phyloP scores from a whole-genome alignment of 2,329 filamentous ascomycete genomes.

The Penicillium sp. region DNA sequence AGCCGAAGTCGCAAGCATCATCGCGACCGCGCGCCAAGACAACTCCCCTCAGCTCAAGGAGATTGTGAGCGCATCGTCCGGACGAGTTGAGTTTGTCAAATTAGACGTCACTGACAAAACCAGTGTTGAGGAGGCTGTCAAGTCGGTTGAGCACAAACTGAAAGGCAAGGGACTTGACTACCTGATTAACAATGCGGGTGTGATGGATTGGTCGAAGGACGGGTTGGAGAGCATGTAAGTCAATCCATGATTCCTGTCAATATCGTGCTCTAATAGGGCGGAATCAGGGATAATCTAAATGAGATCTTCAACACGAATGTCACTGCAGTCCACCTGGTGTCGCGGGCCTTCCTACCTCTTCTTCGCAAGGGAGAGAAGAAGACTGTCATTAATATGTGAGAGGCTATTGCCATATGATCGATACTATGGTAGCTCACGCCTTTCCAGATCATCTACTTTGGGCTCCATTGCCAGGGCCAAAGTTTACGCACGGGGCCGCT shows the following conservation, averaged over 20 bases:
- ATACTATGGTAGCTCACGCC: background rate
- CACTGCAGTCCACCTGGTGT: constrained; percentile 41
- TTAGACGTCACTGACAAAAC: constrained; percentile 39
- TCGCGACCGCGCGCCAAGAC: constrained; percentile 42
- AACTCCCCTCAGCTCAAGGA: constrained; percentile 33
- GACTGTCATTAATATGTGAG: constrained; percentile 47
- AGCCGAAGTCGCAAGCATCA: constrained; percentile 39
- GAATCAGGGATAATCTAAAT: constrained; percentile 35
- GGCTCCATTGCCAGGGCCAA: constrained; percentile 40
- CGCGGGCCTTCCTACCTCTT: constrained; percentile 40
- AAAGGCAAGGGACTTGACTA: constrained; percentile 46
- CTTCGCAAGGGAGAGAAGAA: constrained; percentile 41
- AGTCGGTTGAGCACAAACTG: constrained; percentile 33
- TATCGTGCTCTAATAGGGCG: background rate
- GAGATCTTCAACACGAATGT: constrained; percentile 46
- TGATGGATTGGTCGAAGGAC: constrained; percentile 17
- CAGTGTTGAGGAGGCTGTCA: constrained; percentile 37
- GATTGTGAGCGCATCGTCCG: constrained; percentile 34
- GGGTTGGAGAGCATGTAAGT: constrained; percentile 28
- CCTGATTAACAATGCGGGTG: constrained; percentile 48
- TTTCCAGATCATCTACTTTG: constrained; percentile 40
- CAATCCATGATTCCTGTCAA: background rate
- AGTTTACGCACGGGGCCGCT: constrained; percentile 13
- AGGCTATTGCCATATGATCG: background rate
- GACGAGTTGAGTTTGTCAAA: constrained; percentile 37